These are phyloP conservation scores for Bremia lactucae DNA, from an alignment of 352 stramenopile species.

Conservation along the genomic window DNA sequence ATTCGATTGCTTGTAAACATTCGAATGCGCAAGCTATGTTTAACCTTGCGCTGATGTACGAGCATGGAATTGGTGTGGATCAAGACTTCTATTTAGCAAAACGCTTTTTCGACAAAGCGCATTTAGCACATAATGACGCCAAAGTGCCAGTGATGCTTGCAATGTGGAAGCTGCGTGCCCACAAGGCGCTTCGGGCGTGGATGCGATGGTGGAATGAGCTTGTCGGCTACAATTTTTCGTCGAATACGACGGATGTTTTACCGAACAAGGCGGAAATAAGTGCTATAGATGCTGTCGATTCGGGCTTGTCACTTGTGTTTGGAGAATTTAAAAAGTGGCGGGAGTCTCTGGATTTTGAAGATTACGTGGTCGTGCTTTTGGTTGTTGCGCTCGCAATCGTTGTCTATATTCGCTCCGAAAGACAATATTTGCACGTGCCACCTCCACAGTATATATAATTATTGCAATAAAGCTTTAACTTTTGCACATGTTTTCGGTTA, in stretches of 20 bases:
- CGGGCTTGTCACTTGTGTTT: too few relatives aligned
- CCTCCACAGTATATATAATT: slow-evolving; percentile 9
- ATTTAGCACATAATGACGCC: slow-evolving; percentile 60
- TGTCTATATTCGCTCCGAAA: slow-evolving; percentile 65
- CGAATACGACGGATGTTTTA: too few relatives aligned
- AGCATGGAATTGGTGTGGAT: slow-evolving; percentile 69
- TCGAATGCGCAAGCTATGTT: slow-evolving; percentile 86
- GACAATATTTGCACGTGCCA: slow-evolving; percentile 40
- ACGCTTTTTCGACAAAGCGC: slow-evolving; percentile 82
- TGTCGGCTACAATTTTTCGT: slow-evolving; percentile 47
- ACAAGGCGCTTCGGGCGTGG: slow-evolving; percentile 45
- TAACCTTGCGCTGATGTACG: slow-evolving; percentile 86
- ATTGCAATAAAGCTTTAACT: neutral
- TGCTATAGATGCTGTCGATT: too few relatives aligned
- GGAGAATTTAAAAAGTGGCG: slow-evolving; percentile 27
- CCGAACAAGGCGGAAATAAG: slow-evolving; percentile 12
- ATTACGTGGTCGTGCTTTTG: slow-evolving; percentile 53
- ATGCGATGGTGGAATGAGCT: slow-evolving; percentile 51
- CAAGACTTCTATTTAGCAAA: slow-evolving; percentile 89
- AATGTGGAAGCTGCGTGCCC: slow-evolving; percentile 66
- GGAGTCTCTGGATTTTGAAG: slow-evolving; percentile 46
- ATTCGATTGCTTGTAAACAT: slow-evolving; percentile 75
- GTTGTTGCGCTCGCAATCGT: slow-evolving; percentile 51
- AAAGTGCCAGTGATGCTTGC: slow-evolving; percentile 72
- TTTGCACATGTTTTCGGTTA: too few relatives aligned